Evolutionary conservation across 2,329 filamentous ascomycete genomes (phyloP).

Genomic region (Sordariomycetes sp.): DNA sequence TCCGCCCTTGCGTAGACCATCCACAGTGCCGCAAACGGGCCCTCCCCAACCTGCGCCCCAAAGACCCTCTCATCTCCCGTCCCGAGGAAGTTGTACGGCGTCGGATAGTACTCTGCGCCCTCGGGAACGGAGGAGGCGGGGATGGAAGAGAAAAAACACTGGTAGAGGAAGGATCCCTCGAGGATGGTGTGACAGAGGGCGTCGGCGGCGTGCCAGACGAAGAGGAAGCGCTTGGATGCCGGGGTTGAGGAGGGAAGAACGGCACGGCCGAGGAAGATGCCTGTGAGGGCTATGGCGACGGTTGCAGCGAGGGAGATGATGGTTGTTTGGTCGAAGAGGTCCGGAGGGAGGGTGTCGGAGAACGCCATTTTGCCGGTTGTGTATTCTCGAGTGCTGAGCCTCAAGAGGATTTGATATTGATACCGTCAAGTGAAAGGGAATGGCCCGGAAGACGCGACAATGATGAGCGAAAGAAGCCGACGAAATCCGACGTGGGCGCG

Average conservation of each 20-base stretch:
- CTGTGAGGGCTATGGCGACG: constrained; percentile 27
- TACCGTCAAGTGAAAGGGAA: background rate
- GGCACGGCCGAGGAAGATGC: constrained; percentile 26
- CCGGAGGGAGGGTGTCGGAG: constrained; percentile 21
- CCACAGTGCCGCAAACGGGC: constrained; percentile 47
- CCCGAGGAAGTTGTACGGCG: constrained; percentile 38
- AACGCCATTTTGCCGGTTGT: background rate
- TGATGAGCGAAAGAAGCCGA: no score
- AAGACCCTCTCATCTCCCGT: constrained; percentile 31
- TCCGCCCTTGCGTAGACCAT: constrained; percentile 57
- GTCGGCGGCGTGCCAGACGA: constrained; percentile 92
- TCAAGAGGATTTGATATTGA: background rate
- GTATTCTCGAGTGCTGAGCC: background rate
- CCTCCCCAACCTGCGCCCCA: constrained; percentile 41
- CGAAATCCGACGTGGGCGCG: no score
- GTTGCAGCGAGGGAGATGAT: constrained; percentile 44
- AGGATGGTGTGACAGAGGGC: constrained; percentile 83
- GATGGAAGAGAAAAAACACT: constrained; percentile 67
- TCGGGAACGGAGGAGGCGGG: constrained; percentile 19
- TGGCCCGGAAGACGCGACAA: no score
- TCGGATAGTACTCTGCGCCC: constrained; percentile 26
- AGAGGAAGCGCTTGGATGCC: constrained; percentile 57
- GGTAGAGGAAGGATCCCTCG: constrained; percentile 84
- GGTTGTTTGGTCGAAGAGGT: constrained; percentile 47
- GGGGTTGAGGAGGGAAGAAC: constrained; percentile 35